Percentiles rank a stretch among this genome's conserved stretches.
phyloP scores from a whole-genome alignment of 2,329 filamentous ascomycete species.

The Paramyrothecium roridum region DNA sequence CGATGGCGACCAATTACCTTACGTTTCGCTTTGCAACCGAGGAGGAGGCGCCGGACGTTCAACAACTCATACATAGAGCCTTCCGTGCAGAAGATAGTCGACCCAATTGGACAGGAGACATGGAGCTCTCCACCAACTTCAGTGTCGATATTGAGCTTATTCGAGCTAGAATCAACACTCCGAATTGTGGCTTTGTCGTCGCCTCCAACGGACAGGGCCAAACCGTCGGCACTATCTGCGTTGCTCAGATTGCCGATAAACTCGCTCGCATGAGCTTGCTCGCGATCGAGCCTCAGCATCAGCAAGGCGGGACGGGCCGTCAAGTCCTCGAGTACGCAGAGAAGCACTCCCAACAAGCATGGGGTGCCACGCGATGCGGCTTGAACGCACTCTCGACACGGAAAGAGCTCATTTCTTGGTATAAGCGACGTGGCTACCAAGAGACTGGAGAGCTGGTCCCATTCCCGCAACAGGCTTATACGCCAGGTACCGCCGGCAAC shows the following conservation, averaged over 20 bases:
- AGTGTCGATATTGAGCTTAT: constrained; percentile 64
- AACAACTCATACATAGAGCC: constrained; percentile 32
- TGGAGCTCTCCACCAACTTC: constrained; percentile 64
- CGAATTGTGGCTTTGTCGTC: constrained; percentile 24
- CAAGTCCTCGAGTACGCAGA: constrained; percentile 27
- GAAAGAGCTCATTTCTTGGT: constrained; percentile 30
- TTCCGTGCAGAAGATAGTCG: constrained; percentile 36
- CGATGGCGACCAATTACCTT: constrained; percentile 13
- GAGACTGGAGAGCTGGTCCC: constrained; percentile 28
- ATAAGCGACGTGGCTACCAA: constrained; percentile 26
- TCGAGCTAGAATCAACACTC: constrained; percentile 45
- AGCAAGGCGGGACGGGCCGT: constrained; percentile 28
- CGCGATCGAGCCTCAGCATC: constrained; percentile 26
- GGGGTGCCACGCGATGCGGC: constrained; percentile 22
- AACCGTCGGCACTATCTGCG: constrained; percentile 22
- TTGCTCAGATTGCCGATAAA: constrained; percentile 17
- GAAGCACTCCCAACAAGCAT: constrained; percentile 20
- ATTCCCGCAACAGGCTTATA: constrained; percentile 22
- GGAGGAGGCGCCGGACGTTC: constrained; percentile 30
- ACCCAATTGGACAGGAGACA: constrained; percentile 29
- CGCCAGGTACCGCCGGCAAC: constrained; percentile 14
- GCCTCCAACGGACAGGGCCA: constrained; percentile 13
- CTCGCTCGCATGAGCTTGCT: constrained; percentile 28
- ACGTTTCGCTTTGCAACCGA: constrained; percentile 32
- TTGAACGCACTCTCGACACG: constrained; percentile 31